A percentile compares a stretch with the other conserved stretches of the same genome.
phyloP scores from a whole-genome alignment of 345 rosid species.

The Gynandropsis gynandra region DNA sequence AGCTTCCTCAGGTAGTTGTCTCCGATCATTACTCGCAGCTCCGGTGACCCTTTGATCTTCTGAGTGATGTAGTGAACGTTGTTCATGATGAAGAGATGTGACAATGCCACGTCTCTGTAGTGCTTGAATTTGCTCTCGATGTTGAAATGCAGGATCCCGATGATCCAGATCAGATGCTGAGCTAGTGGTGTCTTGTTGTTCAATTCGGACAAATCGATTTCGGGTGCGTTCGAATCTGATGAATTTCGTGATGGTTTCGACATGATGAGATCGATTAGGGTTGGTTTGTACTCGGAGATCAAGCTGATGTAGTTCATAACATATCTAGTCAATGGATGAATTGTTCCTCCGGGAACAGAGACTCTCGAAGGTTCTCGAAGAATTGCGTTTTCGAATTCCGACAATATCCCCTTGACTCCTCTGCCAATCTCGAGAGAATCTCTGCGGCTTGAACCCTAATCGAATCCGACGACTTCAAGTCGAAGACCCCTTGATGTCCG shows the following conservation, averaged over 20 bases:
- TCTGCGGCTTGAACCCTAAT: constrained; percentile 85
- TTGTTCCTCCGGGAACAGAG: constrained; percentile 86
- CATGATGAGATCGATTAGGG: constrained; percentile 69
- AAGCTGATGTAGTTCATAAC: constrained; percentile 92
- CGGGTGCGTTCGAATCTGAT: constrained; percentile 59
- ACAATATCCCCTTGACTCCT: constrained; percentile 82
- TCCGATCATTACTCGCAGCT: constrained; percentile 89
- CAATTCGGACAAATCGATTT: constrained; percentile 67
- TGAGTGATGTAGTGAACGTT: too few species aligned
- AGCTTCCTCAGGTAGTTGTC: constrained; percentile 73
- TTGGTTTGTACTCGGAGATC: constrained; percentile 89
- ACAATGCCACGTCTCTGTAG: constrained; percentile 61
- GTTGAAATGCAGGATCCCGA: constrained; percentile 72
- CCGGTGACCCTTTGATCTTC: constrained; percentile 71
- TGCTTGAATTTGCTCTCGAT: constrained; percentile 78
- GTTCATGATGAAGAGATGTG: constrained; percentile 81
- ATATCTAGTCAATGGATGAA: constrained; percentile 94
- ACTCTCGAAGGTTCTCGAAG: constrained; percentile 71
- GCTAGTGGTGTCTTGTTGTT: constrained; percentile 69
- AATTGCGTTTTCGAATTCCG: constrained; percentile 83
- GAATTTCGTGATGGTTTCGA: constrained; percentile 88
- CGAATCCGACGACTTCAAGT: constrained; percentile 63
- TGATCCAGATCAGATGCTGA: constrained; percentile 89
- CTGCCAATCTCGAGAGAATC: constrained; percentile 79
- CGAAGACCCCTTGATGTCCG: constrained; percentile 77